Conservation (phyloP, 805 yeast species). For the Ogataea pini region DNA sequence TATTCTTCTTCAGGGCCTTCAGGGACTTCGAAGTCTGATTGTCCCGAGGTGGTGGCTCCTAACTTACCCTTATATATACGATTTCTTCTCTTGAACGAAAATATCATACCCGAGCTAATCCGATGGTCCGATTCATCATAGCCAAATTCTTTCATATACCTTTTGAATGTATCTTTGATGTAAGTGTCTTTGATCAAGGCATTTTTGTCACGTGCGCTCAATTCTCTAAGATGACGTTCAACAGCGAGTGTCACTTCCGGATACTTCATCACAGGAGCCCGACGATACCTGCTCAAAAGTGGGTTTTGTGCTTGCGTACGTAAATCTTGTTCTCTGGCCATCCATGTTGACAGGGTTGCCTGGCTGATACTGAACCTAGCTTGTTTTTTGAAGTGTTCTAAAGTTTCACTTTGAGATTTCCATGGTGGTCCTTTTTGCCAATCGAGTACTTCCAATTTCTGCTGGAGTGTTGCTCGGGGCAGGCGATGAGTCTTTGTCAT, state of each 20-base stretch:
- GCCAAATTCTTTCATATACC: constrained; percentile 24
- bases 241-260: constrained; percentile 37
- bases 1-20: neutral
- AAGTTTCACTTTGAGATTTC: constrained; percentile 30
- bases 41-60: neutral
- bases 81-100: constrained; percentile 36
- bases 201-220: constrained; percentile 17
- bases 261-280: constrained; percentile 36
- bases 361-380: constrained; percentile 35
- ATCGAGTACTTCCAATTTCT: constrained; percentile 37
- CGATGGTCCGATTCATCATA: constrained; percentile 24
- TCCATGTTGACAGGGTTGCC: constrained; percentile 40
- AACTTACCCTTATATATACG: constrained; percentile 22
- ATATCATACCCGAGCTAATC: constrained; percentile 38
- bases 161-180: neutral
- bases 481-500: constrained; percentile 12
- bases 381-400: constrained; percentile 26
- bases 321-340: constrained; percentile 26
- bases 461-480: constrained; percentile 34
- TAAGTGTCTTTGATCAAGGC: constrained; percentile 27
- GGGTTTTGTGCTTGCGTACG: constrained; percentile 32
- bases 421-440: constrained; percentile 34
- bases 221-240: constrained; percentile 26
- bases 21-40: neutral
- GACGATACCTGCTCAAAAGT: constrained; percentile 29